Conservation (phyloP, 768 basidiomycete species). For the Termitomyces sp. region DNA sequence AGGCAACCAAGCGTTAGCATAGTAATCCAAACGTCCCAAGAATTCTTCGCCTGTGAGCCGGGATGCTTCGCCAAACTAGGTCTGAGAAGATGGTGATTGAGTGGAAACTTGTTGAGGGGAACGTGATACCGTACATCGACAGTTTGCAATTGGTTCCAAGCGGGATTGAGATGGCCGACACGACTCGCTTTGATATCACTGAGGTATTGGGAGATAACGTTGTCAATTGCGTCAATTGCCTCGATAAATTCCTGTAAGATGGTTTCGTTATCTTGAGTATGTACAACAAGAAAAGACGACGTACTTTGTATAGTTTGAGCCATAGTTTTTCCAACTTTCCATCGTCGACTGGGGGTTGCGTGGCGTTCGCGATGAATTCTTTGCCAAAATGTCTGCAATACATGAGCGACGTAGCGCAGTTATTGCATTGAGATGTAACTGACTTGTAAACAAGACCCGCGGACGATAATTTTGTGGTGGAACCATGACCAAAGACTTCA, state of each 20-base stretch:
- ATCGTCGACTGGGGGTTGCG: slow-evolving; percentile 50
- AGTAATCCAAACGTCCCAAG: slow-evolving; percentile 72
- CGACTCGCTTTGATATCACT: slow-evolving; percentile 65
- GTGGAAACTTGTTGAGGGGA: not conserved
- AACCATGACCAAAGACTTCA: slow-evolving; percentile 87
- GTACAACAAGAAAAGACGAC: slow-evolving; percentile 1
- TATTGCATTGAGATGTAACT: not conserved
- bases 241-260: slow-evolving; percentile 83
- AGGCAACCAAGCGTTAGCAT: slow-evolving; percentile 88
- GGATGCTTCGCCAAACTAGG: slow-evolving; percentile 77
- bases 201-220: slow-evolving; percentile 85
- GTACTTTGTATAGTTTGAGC: slow-evolving; percentile 85
- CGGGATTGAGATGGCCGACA: slow-evolving; percentile 81
- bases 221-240: slow-evolving; percentile 92
- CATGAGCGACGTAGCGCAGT: not conserved
- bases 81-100: slow-evolving; percentile 34
- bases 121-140: slow-evolving; percentile 58
- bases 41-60: slow-evolving; percentile 84
- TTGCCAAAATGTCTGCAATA: slow-evolving; percentile 77
- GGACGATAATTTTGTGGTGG: slow-evolving; percentile 84
- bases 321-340: slow-evolving; percentile 71
- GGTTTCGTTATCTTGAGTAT: not conserved
- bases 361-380: slow-evolving; percentile 70
- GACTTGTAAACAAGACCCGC: slow-evolving; percentile 97
- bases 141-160: slow-evolving; percentile 83